These are phyloP conservation scores for Ustilago tritici DNA, from an alignment of 1,284 basidiomycete species.

Conservation along the genomic window DNA sequence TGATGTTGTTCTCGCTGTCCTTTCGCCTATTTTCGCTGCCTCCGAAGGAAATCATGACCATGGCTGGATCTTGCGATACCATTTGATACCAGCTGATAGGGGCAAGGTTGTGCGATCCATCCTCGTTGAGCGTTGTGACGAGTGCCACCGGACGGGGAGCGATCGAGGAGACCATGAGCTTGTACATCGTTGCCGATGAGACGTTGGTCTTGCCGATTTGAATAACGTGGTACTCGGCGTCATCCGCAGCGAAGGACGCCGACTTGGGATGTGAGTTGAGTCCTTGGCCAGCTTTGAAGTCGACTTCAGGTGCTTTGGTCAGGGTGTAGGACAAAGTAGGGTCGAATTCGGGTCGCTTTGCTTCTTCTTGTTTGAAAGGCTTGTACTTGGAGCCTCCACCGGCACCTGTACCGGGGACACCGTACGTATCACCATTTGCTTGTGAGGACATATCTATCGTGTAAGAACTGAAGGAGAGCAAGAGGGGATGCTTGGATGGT, in stretches of 20 bases:
- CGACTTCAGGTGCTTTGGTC: constrained; percentile 35
- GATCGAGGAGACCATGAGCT: constrained; percentile 58
- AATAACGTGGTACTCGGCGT: constrained; percentile 50
- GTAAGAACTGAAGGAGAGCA: not conserved
- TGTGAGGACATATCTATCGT: constrained; percentile 17
- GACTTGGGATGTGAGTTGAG: constrained; percentile 53
- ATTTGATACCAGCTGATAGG: constrained; percentile 64
- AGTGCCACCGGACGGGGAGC: constrained; percentile 60
- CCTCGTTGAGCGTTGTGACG: constrained; percentile 53
- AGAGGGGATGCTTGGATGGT: not conserved
- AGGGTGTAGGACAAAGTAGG: constrained; percentile 42
- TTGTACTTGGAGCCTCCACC: constrained; percentile 47
- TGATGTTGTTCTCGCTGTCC: constrained; percentile 59
- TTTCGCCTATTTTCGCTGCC: constrained; percentile 49
- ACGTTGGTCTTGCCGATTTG: constrained; percentile 56
- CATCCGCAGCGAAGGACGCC: constrained; percentile 19
- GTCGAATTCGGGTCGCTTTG: constrained; percentile 33
- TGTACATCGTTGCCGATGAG: constrained; percentile 46
- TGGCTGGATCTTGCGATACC: constrained; percentile 59
- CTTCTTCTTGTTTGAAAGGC: constrained; percentile 49
- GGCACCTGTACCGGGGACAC: constrained; percentile 41
- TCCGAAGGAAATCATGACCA: constrained; percentile 62
- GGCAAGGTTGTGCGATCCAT: constrained; percentile 52
- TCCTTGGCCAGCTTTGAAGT: constrained; percentile 51
- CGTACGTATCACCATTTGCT: constrained; percentile 27